Conservation (phyloP, 805 yeast species). For the Pichia membranifaciens region DNA sequence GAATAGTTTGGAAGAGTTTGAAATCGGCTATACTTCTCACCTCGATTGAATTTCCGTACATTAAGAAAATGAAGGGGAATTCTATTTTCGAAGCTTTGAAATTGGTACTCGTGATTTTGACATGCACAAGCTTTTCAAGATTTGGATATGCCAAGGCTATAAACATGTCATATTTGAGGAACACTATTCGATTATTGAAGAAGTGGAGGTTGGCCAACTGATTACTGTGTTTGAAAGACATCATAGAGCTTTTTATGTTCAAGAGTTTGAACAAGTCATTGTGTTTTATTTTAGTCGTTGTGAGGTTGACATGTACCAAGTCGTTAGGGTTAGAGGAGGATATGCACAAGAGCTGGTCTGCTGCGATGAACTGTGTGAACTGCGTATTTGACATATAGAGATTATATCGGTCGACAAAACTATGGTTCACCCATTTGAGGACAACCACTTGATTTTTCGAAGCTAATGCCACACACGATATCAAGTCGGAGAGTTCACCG, state of each 20-base stretch:
- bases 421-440: constrained; percentile 10
- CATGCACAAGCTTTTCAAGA: constrained; percentile 15
- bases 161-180: constrained; percentile 23
- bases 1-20: constrained; percentile 29
- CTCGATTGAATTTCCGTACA: constrained; percentile 29
- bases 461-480: constrained; percentile 5
- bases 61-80: constrained; percentile 37
- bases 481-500: constrained; percentile 1
- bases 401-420: constrained; percentile 10
- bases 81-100: constrained; percentile 28
- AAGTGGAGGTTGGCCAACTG: constrained; percentile 1
- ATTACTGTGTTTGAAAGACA: constrained; percentile 1
- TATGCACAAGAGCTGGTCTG: constrained; percentile 6
- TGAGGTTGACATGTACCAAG: constrained; percentile 9
- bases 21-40: constrained; percentile 35
- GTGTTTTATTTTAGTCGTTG: constrained; percentile 4
- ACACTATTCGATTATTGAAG: constrained; percentile 21
- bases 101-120: constrained; percentile 9
- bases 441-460: constrained; percentile 10
- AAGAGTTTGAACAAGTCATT: neutral
- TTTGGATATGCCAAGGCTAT: constrained; percentile 19
- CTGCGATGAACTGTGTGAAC: constrained; percentile 2
- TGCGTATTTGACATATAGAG: constrained; percentile 10
- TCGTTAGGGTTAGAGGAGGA: constrained; percentile 10
- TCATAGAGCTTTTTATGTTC: constrained; percentile 2